phyloP scores from a whole-genome alignment of 108 stramenopile species.

The Bacterosira constricta region DNA sequence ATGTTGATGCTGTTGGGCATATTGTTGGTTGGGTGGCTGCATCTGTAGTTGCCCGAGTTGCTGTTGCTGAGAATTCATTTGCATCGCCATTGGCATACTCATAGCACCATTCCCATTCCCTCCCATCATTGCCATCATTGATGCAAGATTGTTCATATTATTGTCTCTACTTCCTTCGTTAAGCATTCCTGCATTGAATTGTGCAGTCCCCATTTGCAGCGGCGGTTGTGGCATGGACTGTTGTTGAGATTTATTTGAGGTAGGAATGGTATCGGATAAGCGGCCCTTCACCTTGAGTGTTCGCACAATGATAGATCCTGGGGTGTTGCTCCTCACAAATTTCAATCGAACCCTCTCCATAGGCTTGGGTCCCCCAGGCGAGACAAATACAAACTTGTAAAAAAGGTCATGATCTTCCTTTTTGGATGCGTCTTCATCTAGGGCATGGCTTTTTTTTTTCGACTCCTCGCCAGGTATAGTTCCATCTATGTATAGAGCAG shows the following conservation, averaged over 20 bases:
- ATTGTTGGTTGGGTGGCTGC: slow-evolving; percentile 5
- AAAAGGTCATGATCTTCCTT: background rate
- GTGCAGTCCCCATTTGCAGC: background rate
- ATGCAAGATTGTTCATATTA: slow-evolving; percentile 10
- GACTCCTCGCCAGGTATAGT: background rate
- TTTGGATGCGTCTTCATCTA: background rate
- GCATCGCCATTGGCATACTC: background rate
- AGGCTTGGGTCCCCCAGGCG: slow-evolving; percentile 44
- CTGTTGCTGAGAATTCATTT: slow-evolving; percentile 6
- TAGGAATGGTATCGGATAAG: slow-evolving; percentile 10
- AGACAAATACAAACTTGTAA: slow-evolving; percentile 39
- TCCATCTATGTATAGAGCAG: background rate
- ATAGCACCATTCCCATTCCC: background rate
- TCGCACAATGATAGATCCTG: slow-evolving; percentile 20
- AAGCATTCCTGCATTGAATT: background rate
- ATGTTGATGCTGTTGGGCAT: background rate
- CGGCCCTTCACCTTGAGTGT: slow-evolving; percentile 37
- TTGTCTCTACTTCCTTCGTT: background rate
- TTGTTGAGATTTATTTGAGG: background rate
- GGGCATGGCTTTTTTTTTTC: background rate
- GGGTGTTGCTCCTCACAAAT: background rate
- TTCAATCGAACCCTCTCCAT: slow-evolving; percentile 28
- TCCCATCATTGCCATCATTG: slow-evolving; percentile 35
- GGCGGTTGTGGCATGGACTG: slow-evolving; percentile 1
- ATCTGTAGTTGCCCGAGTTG: background rate